phyloP scores from a whole-genome alignment of 2,329 filamentous ascomycete species.

The Cryoendolithus antarcticus region DNA sequence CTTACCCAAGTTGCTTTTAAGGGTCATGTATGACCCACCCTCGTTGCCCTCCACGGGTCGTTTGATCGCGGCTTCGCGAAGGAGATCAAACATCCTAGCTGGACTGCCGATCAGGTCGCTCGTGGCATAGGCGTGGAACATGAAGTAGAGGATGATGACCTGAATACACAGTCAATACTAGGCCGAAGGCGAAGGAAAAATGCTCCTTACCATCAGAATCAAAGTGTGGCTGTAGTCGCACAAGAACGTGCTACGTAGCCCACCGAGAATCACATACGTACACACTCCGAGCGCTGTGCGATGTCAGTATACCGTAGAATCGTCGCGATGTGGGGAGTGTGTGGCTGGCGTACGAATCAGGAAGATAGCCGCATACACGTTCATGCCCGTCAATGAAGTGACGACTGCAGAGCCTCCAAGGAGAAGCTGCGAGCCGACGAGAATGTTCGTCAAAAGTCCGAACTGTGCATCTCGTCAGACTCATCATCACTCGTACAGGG shows the following conservation, averaged over 20 bases:
- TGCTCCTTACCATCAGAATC: slow-evolving; percentile 24
- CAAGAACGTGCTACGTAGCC: slow-evolving; percentile 32
- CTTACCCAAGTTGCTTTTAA: slow-evolving; percentile 15
- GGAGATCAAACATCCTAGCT: slow-evolving; percentile 27
- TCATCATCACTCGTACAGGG: too few species aligned
- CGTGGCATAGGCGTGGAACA: slow-evolving; percentile 30
- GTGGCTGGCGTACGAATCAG: slow-evolving; percentile 21
- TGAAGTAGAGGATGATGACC: slow-evolving; percentile 32
- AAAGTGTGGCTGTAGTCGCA: slow-evolving; percentile 29
- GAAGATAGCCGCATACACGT: slow-evolving; percentile 33
- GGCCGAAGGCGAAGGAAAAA: too few species aligned
- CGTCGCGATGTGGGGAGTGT: not conserved
- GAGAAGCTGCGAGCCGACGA: slow-evolving; percentile 32
- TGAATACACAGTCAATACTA: too few species aligned
- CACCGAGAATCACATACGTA: slow-evolving; percentile 26
- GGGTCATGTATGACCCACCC: slow-evolving; percentile 29
- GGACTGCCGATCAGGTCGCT: slow-evolving; percentile 28
- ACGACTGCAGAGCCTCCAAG: slow-evolving; percentile 35
- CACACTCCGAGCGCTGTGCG: slow-evolving; percentile 22
- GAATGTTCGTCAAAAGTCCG: slow-evolving; percentile 31
- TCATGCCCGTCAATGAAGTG: slow-evolving; percentile 31
- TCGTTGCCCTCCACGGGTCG: slow-evolving; percentile 28
- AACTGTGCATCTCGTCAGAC: not conserved
- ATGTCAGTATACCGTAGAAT: not conserved
- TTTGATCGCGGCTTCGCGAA: slow-evolving; percentile 24